phyloP scores from a whole-genome alignment of 73 alveolate genomes.

The Stentor roeselii region DNA sequence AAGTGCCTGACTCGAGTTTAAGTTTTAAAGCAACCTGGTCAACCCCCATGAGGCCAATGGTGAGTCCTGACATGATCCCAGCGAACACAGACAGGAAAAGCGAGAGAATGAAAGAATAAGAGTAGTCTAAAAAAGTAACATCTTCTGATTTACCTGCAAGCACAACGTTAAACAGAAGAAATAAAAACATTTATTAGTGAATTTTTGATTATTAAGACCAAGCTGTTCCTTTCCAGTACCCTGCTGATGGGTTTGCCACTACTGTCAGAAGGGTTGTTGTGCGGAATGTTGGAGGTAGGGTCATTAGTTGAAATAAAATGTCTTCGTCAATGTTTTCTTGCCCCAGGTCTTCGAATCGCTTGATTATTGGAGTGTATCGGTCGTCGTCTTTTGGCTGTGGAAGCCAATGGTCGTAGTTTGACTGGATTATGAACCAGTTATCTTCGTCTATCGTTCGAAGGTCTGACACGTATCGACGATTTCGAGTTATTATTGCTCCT shows the following conservation, averaged over 20 bases:
- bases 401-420: conserved; percentile 36
- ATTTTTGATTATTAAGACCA: too few relatives aligned
- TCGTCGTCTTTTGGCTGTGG: conserved; percentile 30
- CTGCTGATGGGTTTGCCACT: too few relatives aligned
- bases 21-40: background rate
- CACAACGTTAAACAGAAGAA: too few relatives aligned
- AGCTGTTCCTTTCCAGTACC: too few relatives aligned
- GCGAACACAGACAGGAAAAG: too few relatives aligned
- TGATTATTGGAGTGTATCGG: background rate
- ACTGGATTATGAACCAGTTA: conserved; percentile 29
- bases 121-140: too few relatives aligned
- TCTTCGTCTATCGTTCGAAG: conserved; percentile 8
- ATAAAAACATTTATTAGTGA: too few relatives aligned
- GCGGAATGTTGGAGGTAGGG: background rate
- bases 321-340: background rate
- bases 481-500: conserved; percentile 63
- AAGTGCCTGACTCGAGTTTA: background rate
- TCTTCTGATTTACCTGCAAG: too few relatives aligned
- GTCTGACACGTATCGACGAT: conserved; percentile 33
- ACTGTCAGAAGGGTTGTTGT: too few relatives aligned
- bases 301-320: background rate
- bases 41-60: conserved; percentile 13
- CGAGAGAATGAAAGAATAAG: too few relatives aligned
- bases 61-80: conserved; percentile 17
- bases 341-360: background rate